Evolutionary conservation across 139 green algal genomes (phyloP).

Genomic region (Chlamydomonas incerta): DNA sequence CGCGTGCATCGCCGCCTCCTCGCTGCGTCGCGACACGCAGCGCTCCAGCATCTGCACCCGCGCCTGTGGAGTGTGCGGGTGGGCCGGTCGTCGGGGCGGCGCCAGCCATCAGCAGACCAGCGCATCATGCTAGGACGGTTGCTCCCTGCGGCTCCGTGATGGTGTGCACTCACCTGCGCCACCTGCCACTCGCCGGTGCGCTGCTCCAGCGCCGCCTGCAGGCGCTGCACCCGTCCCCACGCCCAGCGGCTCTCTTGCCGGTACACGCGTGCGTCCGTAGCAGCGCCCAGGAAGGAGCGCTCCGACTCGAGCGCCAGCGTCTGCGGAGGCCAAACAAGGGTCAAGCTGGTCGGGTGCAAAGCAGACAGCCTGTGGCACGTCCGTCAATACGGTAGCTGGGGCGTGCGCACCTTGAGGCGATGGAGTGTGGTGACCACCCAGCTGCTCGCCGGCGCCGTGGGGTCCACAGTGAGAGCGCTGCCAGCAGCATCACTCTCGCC

Average conservation of each 20-base stretch:
- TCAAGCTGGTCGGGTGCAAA: no score
- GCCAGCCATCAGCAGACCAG: no score
- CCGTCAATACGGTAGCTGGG: no score
- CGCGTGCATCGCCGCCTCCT: slow-evolving; percentile 33
- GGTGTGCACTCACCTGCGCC: slow-evolving; percentile 1
- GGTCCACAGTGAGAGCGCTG: background rate
- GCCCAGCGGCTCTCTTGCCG: slow-evolving; percentile 25
- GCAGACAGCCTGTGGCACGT: no score
- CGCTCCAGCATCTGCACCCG: slow-evolving; percentile 21
- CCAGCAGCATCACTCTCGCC: background rate
- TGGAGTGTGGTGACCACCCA: slow-evolving; percentile 2
- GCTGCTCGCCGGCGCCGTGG: background rate
- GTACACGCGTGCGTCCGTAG: slow-evolving; percentile 36
- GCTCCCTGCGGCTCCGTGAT: no score
- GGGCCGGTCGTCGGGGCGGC: no score
- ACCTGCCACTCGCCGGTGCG: slow-evolving; percentile 48
- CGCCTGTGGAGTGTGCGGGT: slow-evolving; percentile 2
- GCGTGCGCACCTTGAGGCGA: background rate
- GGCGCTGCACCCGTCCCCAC: background rate
- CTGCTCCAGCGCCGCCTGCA: slow-evolving; percentile 48
- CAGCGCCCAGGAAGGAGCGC: slow-evolving; percentile 11
- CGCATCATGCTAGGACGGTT: no score
- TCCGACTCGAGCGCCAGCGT: slow-evolving; percentile 50
- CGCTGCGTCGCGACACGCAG: background rate
- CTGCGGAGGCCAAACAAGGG: background rate